phyloP scores from a whole-genome alignment of 192 early-diverging fungal genomes.

The Pilaira anomala region DNA sequence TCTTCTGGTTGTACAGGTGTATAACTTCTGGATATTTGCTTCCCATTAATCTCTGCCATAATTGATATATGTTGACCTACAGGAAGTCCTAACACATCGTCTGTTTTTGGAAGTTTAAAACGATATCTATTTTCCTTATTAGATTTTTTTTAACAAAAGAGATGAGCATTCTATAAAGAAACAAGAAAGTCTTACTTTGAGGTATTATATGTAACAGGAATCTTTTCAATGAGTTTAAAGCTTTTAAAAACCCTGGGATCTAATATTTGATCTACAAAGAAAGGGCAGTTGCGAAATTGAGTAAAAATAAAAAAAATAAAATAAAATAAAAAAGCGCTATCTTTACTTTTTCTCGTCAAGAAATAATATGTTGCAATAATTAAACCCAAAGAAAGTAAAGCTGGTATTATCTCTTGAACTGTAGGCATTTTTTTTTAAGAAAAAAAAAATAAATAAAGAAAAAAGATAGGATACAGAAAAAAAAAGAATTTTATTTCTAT shows the following conservation, averaged over 20 bases:
- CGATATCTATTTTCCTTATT: constrained; percentile 59
- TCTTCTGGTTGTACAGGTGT: constrained; percentile 73
- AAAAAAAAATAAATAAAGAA: neutral
- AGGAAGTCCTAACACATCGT: constrained; percentile 75
- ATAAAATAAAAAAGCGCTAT: neutral
- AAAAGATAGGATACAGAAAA: too few relatives aligned
- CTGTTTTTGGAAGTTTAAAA: constrained; percentile 69
- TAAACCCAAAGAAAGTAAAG: neutral
- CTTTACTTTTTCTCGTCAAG: constrained; percentile 3
- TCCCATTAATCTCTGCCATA: constrained; percentile 81
- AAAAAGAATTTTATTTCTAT: constrained; percentile 1
- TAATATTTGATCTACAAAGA: constrained; percentile 46
- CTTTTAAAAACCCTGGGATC: constrained; percentile 69
- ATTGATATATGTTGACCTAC: constrained; percentile 93
- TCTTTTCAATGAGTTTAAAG: constrained; percentile 79
- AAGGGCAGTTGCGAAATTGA: too few relatives aligned
- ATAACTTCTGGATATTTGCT: constrained; percentile 82
- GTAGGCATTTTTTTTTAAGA: constrained; percentile 7
- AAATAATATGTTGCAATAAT: constrained; percentile 1
- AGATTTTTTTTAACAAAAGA: neutral
- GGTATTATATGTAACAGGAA: constrained; percentile 75
- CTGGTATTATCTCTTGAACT: neutral
- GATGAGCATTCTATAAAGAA: neutral
- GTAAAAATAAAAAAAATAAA: constrained; percentile 1
- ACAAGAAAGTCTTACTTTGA: constrained; percentile 58